phyloP scores from a whole-genome alignment of 257 asterid genomes.

The Buddleja alternifolia region DNA sequence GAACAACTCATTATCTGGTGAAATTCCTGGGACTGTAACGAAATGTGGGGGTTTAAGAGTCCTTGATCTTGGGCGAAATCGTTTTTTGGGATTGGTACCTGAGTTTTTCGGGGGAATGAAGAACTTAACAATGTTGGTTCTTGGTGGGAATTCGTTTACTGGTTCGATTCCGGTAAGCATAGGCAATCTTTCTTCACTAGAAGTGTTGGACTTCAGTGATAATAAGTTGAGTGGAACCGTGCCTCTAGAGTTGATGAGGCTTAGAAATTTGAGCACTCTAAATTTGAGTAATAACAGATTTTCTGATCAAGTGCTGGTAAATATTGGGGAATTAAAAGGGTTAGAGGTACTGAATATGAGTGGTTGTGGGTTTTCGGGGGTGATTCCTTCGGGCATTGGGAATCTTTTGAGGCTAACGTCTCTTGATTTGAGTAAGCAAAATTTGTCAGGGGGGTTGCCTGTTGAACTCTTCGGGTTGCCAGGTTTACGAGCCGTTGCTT shows the following conservation, averaged over 20 bases:
- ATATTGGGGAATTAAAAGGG: conserved; percentile 47
- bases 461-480: conserved; percentile 77
- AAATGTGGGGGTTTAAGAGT: conserved; percentile 50
- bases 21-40: conserved; percentile 45
- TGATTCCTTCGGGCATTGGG: conserved; percentile 60
- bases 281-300: conserved; percentile 63
- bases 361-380: conserved; percentile 69
- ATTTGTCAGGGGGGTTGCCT: conserved; percentile 77
- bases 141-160: conserved; percentile 61
- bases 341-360: conserved; percentile 72
- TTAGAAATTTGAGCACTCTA: conserved; percentile 64
- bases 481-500: conserved; percentile 57
- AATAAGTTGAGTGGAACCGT: conserved; percentile 58
- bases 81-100: conserved; percentile 56
- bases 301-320: conserved; percentile 49
- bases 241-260: conserved; percentile 58
- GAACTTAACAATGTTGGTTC: conserved; percentile 44
- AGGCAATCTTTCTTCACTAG: conserved; percentile 44
- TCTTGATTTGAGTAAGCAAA: conserved; percentile 80
- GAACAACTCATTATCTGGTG: conserved; percentile 65
- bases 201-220: conserved; percentile 63
- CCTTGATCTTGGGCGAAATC: conserved; percentile 62
- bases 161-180: conserved; percentile 58
- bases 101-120: conserved; percentile 54
- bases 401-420: conserved; percentile 56